A percentile compares a stretch with the other conserved stretches of the same genome.
Conservation (phyloP, 2,329 filamentous ascomycete species). For the Fusarium transvaalense region DNA sequence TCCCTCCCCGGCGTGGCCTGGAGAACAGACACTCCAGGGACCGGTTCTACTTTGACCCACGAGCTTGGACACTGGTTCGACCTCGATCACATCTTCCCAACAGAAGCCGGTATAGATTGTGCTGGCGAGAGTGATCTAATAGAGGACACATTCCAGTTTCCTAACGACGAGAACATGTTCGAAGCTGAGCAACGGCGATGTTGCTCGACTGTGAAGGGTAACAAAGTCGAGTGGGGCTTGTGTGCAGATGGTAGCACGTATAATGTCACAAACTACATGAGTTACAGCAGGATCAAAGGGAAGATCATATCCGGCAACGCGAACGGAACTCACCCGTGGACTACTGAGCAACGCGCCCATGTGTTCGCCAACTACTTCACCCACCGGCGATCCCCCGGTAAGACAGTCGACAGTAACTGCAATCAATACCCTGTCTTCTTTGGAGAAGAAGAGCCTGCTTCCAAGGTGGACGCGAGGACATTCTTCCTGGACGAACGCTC, state of each 20-base stretch:
- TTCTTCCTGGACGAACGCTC: neutral
- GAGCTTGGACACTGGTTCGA: neutral
- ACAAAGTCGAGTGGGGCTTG: neutral
- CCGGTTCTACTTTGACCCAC: neutral
- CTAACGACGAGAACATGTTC: neutral
- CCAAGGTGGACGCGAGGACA: neutral
- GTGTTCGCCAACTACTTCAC: slow-evolving; percentile 1
- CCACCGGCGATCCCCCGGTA: neutral
- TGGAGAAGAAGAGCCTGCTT: neutral
- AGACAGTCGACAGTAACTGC: neutral
- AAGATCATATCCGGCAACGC: neutral
- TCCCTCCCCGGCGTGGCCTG: neutral
- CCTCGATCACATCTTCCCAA: neutral
- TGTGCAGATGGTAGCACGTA: neutral
- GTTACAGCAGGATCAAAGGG: neutral
- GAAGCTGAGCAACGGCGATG: neutral
- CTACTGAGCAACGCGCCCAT: neutral
- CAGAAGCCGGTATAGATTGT: neutral
- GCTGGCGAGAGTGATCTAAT: neutral
- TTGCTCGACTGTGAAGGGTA: neutral
- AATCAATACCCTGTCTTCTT: neutral
- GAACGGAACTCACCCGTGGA: neutral
- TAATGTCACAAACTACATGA: neutral
- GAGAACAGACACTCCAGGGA: neutral
- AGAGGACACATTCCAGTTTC: neutral